phyloP scores from a whole-genome alignment of 768 basidiomycete genomes.

The Tylopilus intermedius region DNA sequence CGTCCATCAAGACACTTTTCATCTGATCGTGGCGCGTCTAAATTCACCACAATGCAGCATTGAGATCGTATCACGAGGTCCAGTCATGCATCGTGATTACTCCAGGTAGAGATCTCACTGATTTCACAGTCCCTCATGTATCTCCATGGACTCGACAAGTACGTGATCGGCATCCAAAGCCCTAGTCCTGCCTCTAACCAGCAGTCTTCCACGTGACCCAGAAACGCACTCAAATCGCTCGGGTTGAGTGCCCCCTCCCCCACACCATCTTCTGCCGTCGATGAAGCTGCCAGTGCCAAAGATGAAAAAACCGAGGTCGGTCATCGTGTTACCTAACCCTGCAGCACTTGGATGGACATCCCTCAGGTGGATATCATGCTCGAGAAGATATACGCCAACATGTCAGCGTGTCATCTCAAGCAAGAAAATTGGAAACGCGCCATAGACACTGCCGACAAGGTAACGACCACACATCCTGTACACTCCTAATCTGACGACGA shows the following conservation, averaged over 20 bases:
- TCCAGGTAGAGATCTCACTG: slow-evolving; percentile 2
- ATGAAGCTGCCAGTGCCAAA: slow-evolving; percentile 29
- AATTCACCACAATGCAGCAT: slow-evolving; percentile 41
- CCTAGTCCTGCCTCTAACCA: slow-evolving; percentile 2
- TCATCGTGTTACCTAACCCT: not conserved
- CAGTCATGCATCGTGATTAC: not conserved
- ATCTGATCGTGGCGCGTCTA: not conserved
- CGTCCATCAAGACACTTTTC: slow-evolving; percentile 14
- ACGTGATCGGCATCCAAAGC: slow-evolving; percentile 20
- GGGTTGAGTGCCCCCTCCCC: slow-evolving; percentile 30
- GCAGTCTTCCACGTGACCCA: slow-evolving; percentile 20
- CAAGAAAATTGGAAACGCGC: slow-evolving; percentile 76
- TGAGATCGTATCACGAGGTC: slow-evolving; percentile 72
- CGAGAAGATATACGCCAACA: slow-evolving; percentile 81
- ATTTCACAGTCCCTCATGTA: slow-evolving; percentile 59
- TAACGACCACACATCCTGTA: slow-evolving; percentile 11
- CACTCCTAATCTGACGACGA: not conserved
- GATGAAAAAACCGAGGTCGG: slow-evolving; percentile 66
- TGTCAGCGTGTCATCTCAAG: slow-evolving; percentile 81
- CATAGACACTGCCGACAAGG: slow-evolving; percentile 79
- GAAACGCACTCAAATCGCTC: slow-evolving; percentile 53
- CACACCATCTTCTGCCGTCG: slow-evolving; percentile 16
- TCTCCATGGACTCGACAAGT: slow-evolving; percentile 76
- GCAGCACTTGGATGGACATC: not conserved
- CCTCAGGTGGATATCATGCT: slow-evolving; percentile 65